Percentiles rank a stretch among this genome's conserved stretches.
These are phyloP conservation scores for Crithidia sp. DNA, from an alignment of 208 protist species.

Conservation along the genomic window DNA sequence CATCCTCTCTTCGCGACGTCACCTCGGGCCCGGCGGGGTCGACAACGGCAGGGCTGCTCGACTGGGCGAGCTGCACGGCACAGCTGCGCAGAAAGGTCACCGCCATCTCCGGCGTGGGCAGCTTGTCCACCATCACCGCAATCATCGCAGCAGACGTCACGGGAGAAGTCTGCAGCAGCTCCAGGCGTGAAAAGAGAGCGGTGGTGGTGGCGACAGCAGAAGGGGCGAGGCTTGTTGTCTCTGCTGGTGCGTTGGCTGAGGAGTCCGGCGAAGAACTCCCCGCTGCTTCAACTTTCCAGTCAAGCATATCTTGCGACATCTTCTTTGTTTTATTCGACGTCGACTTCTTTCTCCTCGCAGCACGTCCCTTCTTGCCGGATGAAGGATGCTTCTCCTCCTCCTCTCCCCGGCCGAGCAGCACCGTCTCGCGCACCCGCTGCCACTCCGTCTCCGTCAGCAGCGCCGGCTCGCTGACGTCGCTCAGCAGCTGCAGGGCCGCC, in stretches of 20 bases:
- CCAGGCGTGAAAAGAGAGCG: constrained; percentile 37
- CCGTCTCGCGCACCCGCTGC: constrained; percentile 20
- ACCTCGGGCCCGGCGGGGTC: neutral
- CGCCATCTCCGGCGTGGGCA: constrained; percentile 54
- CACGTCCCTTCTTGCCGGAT: neutral
- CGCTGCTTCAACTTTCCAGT: too few species aligned
- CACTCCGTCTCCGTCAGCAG: constrained; percentile 46
- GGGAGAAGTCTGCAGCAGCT: constrained; percentile 43
- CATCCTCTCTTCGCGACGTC: neutral
- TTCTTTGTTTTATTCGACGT: neutral
- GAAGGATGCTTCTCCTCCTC: neutral
- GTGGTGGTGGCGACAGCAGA: neutral
- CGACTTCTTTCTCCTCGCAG: neutral
- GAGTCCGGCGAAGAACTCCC: too few species aligned
- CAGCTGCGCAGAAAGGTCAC: constrained; percentile 46
- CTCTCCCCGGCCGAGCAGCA: neutral
- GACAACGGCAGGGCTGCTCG: neutral
- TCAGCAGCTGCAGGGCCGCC: constrained; percentile 51
- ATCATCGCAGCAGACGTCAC: constrained; percentile 60
- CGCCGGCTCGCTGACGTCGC: constrained; percentile 49
- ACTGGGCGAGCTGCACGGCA: constrained; percentile 23
- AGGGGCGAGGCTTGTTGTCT: neutral
- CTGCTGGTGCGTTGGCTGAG: neutral
- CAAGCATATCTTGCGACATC: too few species aligned
- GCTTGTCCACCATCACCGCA: constrained; percentile 62